Evolutionary conservation across 495 filamentous ascomycete genomes (phyloP).

Genomic region (Penicillium cosmopolitanum): DNA sequence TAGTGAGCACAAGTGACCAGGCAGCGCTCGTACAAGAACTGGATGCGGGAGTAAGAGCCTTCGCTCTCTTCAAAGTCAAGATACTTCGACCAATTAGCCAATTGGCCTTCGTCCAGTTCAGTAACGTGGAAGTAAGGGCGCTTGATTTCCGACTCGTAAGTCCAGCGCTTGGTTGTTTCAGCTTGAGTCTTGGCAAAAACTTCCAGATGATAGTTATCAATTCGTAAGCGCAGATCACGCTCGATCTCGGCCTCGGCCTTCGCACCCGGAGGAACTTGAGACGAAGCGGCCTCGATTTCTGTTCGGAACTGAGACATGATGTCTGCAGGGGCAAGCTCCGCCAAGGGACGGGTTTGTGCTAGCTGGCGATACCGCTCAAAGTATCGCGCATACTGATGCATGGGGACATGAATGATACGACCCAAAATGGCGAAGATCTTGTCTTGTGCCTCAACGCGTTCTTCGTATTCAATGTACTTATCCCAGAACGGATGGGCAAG

Average conservation of each 20-base stretch:
- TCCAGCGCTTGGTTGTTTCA: conserved; percentile 93
- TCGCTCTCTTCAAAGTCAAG: conserved; percentile 94
- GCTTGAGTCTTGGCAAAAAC: conserved; percentile 80
- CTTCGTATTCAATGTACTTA: conserved; percentile 96
- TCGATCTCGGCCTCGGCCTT: conserved; percentile 80
- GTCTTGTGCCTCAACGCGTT: conserved; percentile 82
- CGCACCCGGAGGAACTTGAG: conserved; percentile 45
- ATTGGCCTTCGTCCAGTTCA: conserved; percentile 81
- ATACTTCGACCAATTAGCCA: conserved; percentile 95
- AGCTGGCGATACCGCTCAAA: conserved; percentile 88
- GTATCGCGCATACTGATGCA: conserved; percentile 96
- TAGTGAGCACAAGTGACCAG: conserved; percentile 92
- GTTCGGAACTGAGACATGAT: conserved; percentile 67
- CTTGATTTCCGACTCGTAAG: conserved; percentile 93
- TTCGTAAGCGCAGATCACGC: conserved; percentile 73
- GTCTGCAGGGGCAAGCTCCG: conserved; percentile 72
- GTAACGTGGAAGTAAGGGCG: conserved; percentile 97
- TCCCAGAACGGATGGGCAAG: conserved; percentile 97
- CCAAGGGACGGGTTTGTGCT: conserved; percentile 70
- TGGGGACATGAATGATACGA: conserved; percentile 88
- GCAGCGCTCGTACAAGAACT: conserved; percentile 92
- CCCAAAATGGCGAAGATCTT: conserved; percentile 84
- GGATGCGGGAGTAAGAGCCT: conserved; percentile 71
- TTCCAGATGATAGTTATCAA: conserved; percentile 80
- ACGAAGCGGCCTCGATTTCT: conserved; percentile 65